These are phyloP conservation scores for Nakazawaea anatomiae DNA, from an alignment of 805 yeast genomes.

Conservation along the genomic window DNA sequence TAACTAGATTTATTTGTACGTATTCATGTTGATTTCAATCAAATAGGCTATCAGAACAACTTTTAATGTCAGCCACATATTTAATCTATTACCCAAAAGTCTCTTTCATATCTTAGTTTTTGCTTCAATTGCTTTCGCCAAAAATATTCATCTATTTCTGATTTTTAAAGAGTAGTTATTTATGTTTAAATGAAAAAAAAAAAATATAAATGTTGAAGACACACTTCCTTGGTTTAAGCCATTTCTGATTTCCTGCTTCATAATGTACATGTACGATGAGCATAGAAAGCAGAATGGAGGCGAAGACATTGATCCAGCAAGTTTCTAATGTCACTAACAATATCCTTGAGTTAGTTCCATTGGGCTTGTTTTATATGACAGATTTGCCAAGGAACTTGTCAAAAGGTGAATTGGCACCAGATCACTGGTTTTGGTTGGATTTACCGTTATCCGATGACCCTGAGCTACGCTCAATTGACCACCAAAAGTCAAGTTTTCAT, in stretches of 20 bases:
- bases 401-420: slow-evolving; percentile 31
- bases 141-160: not conserved
- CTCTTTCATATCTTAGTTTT: no score
- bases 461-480: slow-evolving; percentile 1
- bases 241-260: no score
- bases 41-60: no score
- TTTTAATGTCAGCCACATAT: no score
- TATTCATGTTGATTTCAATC: not conserved
- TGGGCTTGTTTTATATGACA: slow-evolving; percentile 43
- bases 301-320: slow-evolving; percentile 4
- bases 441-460: slow-evolving; percentile 27
- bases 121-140: not conserved
- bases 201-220: no score
- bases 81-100: no score
- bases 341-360: slow-evolving; percentile 30
- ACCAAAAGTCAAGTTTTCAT: slow-evolving; percentile 10
- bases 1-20: no score
- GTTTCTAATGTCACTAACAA: slow-evolving; percentile 32
- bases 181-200: no score
- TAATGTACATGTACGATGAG: not conserved
- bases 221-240: no score
- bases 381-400: slow-evolving; percentile 35
- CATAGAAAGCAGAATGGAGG: not conserved
- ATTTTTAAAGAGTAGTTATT: no score
- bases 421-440: slow-evolving; percentile 55